phyloP scores from a whole-genome alignment of 352 stramenopile genomes.

The Discostella stelligera region DNA sequence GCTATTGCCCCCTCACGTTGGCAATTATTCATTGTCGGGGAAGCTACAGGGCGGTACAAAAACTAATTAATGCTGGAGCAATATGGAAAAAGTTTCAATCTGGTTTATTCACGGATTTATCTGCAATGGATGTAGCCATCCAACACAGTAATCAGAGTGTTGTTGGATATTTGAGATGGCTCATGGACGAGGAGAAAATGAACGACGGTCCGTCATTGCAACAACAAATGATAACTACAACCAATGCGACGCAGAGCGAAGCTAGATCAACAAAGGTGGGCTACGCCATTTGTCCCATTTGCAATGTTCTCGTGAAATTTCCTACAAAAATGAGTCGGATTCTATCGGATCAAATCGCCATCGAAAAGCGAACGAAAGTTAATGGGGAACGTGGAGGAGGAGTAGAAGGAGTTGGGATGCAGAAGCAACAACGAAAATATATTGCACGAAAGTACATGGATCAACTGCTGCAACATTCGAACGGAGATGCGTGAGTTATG shows the following conservation, averaged over 20 bases:
- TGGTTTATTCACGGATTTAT: too few species aligned
- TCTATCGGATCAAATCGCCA: slow-evolving; percentile 7
- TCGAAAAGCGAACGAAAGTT: slow-evolving; percentile 13
- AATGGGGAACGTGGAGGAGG: background rate
- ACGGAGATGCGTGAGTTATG: slow-evolving; percentile 11
- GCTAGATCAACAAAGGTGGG: background rate
- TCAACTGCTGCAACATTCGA: slow-evolving; percentile 27
- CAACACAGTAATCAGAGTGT: background rate
- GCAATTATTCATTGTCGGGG: slow-evolving; percentile 29
- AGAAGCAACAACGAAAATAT: slow-evolving; percentile 24
- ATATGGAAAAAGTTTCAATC: background rate
- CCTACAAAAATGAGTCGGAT: slow-evolving; percentile 31
- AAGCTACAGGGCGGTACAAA: slow-evolving; percentile 11
- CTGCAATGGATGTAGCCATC: slow-evolving; percentile 2
- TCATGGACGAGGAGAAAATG: background rate
- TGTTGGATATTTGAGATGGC: background rate
- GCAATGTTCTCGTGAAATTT: slow-evolving; percentile 26
- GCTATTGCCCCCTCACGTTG: slow-evolving; percentile 16
- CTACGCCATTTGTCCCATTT: slow-evolving; percentile 21
- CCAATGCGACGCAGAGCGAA: too few species aligned
- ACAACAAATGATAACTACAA: too few species aligned
- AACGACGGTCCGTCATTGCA: background rate
- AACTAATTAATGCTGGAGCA: slow-evolving; percentile 18
- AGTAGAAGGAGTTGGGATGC: background rate
- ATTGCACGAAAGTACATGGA: slow-evolving; percentile 33